phyloP scores from a whole-genome alignment of 495 filamentous ascomycete species.

The Talaromyces nanjingensis region DNA sequence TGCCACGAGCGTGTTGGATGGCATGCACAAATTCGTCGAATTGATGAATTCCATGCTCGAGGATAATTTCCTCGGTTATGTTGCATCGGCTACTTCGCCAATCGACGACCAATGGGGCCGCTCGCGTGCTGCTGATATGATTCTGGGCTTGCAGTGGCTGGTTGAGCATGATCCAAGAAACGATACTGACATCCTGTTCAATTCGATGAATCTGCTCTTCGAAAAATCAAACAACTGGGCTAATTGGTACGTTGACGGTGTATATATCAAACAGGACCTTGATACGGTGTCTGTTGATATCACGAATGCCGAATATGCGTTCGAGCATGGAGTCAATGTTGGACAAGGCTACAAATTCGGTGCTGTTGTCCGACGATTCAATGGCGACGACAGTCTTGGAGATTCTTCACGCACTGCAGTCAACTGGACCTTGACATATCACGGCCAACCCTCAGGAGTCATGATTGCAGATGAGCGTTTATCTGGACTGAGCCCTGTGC shows the following conservation, averaged over 20 bases:
- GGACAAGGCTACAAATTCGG: conserved; percentile 43
- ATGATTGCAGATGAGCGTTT: conserved; percentile 34
- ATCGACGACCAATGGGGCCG: conserved; percentile 39
- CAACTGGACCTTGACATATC: conserved; percentile 35
- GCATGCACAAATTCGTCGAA: conserved; percentile 26
- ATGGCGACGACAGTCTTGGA: conserved; percentile 30
- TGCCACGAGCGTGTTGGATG: conserved; percentile 20
- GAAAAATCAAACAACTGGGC: conserved; percentile 35
- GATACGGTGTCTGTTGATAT: conserved; percentile 24
- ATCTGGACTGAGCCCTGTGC: conserved; percentile 22
- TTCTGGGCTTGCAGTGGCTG: conserved; percentile 48
- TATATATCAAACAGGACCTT: conserved; percentile 34
- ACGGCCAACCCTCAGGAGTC: conserved; percentile 32
- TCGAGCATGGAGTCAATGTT: conserved; percentile 42
- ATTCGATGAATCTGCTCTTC: conserved; percentile 38
- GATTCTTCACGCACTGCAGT: conserved; percentile 33
- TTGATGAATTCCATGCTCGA: conserved; percentile 43
- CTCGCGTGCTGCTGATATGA: conserved; percentile 45
- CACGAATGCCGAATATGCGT: conserved; percentile 24
- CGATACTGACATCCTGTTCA: conserved; percentile 25
- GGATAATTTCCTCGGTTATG: conserved; percentile 42
- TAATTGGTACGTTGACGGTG: conserved; percentile 30
- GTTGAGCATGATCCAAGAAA: conserved; percentile 37
- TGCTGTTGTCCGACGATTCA: conserved; percentile 34
- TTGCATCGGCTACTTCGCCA: conserved; percentile 31